Base-by-base conservation (phyloP, 1,284 basidiomycete species). In the Tremellales sp. region DNA sequence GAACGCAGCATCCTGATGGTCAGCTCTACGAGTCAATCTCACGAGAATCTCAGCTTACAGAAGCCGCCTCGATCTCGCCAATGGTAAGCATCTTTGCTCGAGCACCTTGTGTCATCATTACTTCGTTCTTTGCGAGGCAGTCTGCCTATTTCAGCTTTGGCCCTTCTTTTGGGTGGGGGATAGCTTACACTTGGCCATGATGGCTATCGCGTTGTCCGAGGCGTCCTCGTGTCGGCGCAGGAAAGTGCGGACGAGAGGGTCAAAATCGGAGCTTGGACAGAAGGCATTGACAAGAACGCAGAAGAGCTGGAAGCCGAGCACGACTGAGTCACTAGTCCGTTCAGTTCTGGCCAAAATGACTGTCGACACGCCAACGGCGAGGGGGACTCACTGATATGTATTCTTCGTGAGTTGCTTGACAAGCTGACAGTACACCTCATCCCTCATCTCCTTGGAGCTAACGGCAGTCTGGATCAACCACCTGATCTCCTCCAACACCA, bases 361-460 rank as follows among this genome's bases (percentile, higher is more conserved):
- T n/a, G n/a, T n/a, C n/a, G n/a, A n/a, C n/a, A n/a, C n/a, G n/a
- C n/a, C 4, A 15, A n/a, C n/a, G n/a, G n/a, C n/a, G n/a, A n/a
- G n/a, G n/a, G n/a, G 10, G 6, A 80, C 84, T 63, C 64, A 89
- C 81, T 83, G 77, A 67, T 79, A 85, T 3, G 88, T 84, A 67
- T 94, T 94, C 40, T 80, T 80, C 2, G 81, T 88, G 17, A 94
- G 74, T 73, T 94, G 91, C 69, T 94, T 94, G 80, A 93, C 84
- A 26, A 89, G 62, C 62, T 94, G 91, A 61, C 87, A 91, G 62
- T 89, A 96, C 43, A 92, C 84, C 75, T 94, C 91, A 69, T 96
- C 91, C 53, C 91, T 76, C 62, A 94, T 77, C 73, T 92, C 89
- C 6, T 84, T 83, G 49, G 87, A 82, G 2, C 78, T 73, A 29